Evolutionary conservation across 805 yeast genomes (phyloP).

Genomic region (Saturnispora sekii): DNA sequence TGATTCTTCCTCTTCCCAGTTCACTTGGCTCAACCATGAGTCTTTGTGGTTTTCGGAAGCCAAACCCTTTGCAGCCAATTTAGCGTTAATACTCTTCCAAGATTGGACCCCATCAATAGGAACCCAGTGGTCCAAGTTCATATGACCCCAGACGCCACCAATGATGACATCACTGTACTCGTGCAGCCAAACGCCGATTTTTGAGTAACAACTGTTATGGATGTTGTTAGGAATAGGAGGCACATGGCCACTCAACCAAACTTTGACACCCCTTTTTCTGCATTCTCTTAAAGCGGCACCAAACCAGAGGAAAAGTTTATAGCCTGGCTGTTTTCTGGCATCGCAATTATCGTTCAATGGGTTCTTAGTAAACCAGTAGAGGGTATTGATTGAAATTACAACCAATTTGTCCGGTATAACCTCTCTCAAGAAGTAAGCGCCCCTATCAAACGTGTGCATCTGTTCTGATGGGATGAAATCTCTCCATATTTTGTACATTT

Average conservation of each 20-base stretch:
- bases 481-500: slow-evolving; percentile 65
- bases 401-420: slow-evolving; percentile 76
- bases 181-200: slow-evolving; percentile 70
- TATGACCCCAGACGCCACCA: slow-evolving; percentile 81
- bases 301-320: slow-evolving; percentile 65
- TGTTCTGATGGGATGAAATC: slow-evolving; percentile 69
- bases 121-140: slow-evolving; percentile 81
- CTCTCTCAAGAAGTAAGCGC: slow-evolving; percentile 66
- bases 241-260: slow-evolving; percentile 83
- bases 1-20: slow-evolving; percentile 8
- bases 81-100: slow-evolving; percentile 38
- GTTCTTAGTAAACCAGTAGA: slow-evolving; percentile 64
- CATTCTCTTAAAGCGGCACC: slow-evolving; percentile 66
- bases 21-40: slow-evolving; percentile 16
- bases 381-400: slow-evolving; percentile 66
- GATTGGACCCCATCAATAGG: slow-evolving; percentile 67
- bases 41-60: slow-evolving; percentile 13
- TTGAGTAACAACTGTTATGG: slow-evolving; percentile 63
- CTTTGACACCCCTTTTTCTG: slow-evolving; percentile 67
- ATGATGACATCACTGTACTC: slow-evolving; percentile 77
- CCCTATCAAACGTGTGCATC: slow-evolving; percentile 61
- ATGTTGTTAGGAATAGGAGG: slow-evolving; percentile 77
- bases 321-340: slow-evolving; percentile 66
- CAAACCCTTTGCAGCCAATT: slow-evolving; percentile 16
- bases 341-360: slow-evolving; percentile 81